Base-by-base conservation (phyloP, 1,284 basidiomycete species). In the Apiotrichum gracile region DNA sequence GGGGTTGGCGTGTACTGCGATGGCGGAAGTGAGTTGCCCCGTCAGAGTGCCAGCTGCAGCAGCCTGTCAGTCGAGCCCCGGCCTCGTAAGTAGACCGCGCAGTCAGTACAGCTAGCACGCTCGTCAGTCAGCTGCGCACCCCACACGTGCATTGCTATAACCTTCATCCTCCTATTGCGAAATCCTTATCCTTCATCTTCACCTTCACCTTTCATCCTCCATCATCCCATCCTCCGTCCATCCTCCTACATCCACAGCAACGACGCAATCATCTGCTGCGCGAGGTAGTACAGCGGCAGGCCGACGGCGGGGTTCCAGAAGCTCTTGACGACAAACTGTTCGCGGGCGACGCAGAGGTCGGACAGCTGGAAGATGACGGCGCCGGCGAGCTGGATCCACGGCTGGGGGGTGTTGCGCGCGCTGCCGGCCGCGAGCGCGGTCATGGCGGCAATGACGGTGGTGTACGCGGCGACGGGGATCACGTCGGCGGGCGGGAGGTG, bases 251-350 rank as follows among this genome's bases (percentile, higher is more conserved):
- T 39, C 56, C 56, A 59, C n/a, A 47, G 31, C n/a, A 59, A 46
- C 6, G 44, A 42, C 3, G 57, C 57, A n/a, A 59, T 34, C 8
- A 53, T 27, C 33, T 55, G 54, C 46, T 52, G 48, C 0, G 57
- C 44, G 19, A 40, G 21, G 24, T 53, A 59, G 42, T 59, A 59
- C 37, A 59, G 46, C 41, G 57, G 57, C 16, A 59, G 54, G 21
- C 57, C 57, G 17, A 59, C 25, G 10, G 37, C 25, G 19, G 41
- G 21, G 34, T 59, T 59, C 13, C 14, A 12, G 17, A 42, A 44
- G 10, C 26, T 35, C 22, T 41, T 19, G 8, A 21, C n/a, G n/a
- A 59, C 54, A 35, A 59, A 59, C 51, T 55, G 54, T 38, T 59
- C 31, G 22, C 54, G 51, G 5, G 57, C 57, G 5, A 59, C 57